phyloP scores from a whole-genome alignment of 257 asterid genomes.

The Nicotiana paniculata region DNA sequence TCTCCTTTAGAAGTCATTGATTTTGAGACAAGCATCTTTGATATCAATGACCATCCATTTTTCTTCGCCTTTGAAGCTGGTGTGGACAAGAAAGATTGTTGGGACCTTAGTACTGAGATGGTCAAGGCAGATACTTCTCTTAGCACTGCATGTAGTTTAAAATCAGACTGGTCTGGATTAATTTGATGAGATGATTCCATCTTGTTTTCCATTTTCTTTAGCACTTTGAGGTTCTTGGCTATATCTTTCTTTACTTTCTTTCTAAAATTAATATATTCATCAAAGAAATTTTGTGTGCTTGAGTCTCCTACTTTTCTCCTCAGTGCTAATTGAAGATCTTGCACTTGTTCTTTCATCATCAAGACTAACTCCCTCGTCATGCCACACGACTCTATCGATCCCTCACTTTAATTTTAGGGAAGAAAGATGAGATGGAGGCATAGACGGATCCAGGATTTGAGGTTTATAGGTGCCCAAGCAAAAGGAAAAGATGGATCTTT shows the following conservation, averaged over 20 bases:
- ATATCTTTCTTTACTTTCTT: conserved; percentile 33
- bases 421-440: no score
- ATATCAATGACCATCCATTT: conserved; percentile 7
- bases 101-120: conserved; percentile 5
- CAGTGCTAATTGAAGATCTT: conserved; percentile 38
- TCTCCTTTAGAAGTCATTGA: neutral
- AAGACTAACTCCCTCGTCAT: conserved; percentile 28
- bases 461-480: no score
- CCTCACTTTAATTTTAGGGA: neutral
- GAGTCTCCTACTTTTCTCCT: conserved; percentile 43
- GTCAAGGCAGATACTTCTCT: conserved; percentile 4
- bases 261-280: conserved; percentile 12
- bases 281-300: conserved; percentile 2
- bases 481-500: no score
- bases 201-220: conserved; percentile 25
- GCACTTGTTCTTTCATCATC: conserved; percentile 40
- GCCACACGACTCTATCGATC: conserved; percentile 39
- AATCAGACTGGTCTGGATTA: neutral
- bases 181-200: neutral
- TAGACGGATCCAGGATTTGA: no score
- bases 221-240: conserved; percentile 27
- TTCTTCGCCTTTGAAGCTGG: neutral
- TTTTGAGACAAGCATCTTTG: neutral
- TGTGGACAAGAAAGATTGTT: neutral
- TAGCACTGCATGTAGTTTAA: neutral